phyloP scores from a whole-genome alignment of 257 asterid genomes.

The Fraxinus pennsylvanica region DNA sequence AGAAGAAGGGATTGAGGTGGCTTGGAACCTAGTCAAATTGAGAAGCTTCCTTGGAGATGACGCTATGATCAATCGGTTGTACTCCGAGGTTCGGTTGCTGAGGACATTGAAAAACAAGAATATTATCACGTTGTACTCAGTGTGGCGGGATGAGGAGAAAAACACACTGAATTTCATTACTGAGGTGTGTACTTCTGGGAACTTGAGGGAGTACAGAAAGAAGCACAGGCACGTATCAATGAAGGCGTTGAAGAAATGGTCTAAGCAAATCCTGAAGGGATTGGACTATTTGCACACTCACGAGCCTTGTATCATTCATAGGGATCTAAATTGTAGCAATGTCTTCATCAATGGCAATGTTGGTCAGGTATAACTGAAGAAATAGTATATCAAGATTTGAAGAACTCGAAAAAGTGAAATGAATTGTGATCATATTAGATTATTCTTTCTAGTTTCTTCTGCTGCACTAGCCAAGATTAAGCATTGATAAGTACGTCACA shows the following conservation, averaged over 20 bases:
- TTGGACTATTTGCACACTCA: constrained; percentile 75
- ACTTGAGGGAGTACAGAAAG: constrained; percentile 71
- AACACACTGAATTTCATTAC: constrained; percentile 77
- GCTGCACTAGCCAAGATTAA: neutral
- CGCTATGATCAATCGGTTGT: constrained; percentile 52
- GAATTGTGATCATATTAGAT: neutral
- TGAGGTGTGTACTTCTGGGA: constrained; percentile 81
- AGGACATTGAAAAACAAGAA: constrained; percentile 50
- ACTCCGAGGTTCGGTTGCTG: constrained; percentile 63
- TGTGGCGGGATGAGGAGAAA: constrained; percentile 63
- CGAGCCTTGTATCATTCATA: constrained; percentile 72
- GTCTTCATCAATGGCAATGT: constrained; percentile 79
- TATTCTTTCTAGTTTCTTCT: neutral
- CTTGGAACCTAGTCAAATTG: constrained; percentile 83
- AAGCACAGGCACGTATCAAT: constrained; percentile 76
- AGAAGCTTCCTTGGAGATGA: constrained; percentile 52
- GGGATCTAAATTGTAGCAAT: constrained; percentile 87
- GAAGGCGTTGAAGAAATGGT: constrained; percentile 83
- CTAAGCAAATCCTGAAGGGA: constrained; percentile 73
- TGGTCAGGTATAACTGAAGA: constrained; percentile 59
- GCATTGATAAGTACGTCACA: neutral
- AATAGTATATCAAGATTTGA: neutral
- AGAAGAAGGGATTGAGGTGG: constrained; percentile 89
- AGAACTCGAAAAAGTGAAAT: neutral
- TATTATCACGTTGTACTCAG: constrained; percentile 60